phyloP scores from a whole-genome alignment of 345 rosid species.

The Aquilaria sinensis region DNA sequence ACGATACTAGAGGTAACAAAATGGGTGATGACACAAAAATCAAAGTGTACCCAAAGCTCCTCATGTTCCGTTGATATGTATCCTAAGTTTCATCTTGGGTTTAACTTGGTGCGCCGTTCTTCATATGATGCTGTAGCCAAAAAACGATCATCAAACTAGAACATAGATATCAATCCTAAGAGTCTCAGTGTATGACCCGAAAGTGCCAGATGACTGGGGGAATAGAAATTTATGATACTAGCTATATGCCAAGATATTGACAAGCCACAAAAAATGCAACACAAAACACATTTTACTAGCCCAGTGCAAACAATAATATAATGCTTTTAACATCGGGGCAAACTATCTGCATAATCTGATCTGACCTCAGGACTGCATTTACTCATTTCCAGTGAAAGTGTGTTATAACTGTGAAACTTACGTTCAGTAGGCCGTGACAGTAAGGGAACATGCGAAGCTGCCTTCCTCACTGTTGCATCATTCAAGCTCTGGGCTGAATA shows the following conservation, averaged over 20 bases:
- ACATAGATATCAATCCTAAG: neutral
- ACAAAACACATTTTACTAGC: neutral
- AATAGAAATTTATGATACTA: neutral
- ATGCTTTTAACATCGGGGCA: too few relatives aligned
- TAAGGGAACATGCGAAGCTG: constrained; percentile 53
- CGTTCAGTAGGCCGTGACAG: constrained; percentile 83
- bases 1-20: neutral
- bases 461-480: constrained; percentile 33
- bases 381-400: neutral
- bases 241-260: neutral
- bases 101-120: constrained; percentile 58
- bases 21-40: neutral
- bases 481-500: constrained; percentile 33
- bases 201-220: neutral
- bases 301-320: neutral
- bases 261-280: neutral
- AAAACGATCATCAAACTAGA: neutral
- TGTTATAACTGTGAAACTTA: constrained; percentile 29
- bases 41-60: neutral
- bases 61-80: neutral
- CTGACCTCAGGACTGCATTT: neutral
- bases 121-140: constrained; percentile 64
- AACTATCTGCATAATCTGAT: neutral
- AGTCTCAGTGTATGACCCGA: neutral
- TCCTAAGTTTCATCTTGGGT: constrained; percentile 17